Percentiles rank a stretch among this genome's conserved stretches.
phyloP scores from a whole-genome alignment of 1,284 basidiomycete genomes.

The Hypsizygus ulmarius region DNA sequence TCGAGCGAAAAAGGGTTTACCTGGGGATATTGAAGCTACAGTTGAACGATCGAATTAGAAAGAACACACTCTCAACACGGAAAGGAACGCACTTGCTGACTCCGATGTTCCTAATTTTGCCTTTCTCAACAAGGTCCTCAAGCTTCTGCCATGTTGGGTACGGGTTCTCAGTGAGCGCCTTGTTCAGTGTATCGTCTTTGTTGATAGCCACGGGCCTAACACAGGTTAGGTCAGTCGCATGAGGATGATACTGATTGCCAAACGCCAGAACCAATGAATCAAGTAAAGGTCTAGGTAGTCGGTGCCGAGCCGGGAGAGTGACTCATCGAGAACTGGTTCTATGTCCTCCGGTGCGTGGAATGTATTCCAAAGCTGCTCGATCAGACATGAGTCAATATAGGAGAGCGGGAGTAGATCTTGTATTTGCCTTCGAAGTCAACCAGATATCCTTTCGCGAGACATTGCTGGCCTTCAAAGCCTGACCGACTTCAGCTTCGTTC shows the following conservation, averaged over 20 bases:
- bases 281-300: conserved; percentile 81
- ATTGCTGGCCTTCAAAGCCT: conserved; percentile 57
- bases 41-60: neutral
- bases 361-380: conserved; percentile 59
- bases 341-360: conserved; percentile 68
- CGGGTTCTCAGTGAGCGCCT: conserved; percentile 66
- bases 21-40: conserved; percentile 56
- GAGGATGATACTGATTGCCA: neutral
- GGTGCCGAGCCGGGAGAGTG: conserved; percentile 63
- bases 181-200: conserved; percentile 55
- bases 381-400: neutral
- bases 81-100: conserved; percentile 61
- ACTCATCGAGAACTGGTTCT: conserved; percentile 66
- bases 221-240: neutral
- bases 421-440: conserved; percentile 51
- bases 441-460: conserved; percentile 66
- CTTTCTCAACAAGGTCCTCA: conserved; percentile 74
- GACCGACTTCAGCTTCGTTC: conserved; percentile 77
- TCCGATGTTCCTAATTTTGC: conserved; percentile 83
- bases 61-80: neutral
- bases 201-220: conserved; percentile 69
- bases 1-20: conserved; percentile 15
- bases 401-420: neutral
- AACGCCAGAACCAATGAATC: conserved; percentile 72
- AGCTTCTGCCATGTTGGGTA: conserved; percentile 85